These are phyloP conservation scores for Colletotrichum falcatum DNA, from an alignment of 2,329 filamentous ascomycete genomes.

Conservation along the genomic window DNA sequence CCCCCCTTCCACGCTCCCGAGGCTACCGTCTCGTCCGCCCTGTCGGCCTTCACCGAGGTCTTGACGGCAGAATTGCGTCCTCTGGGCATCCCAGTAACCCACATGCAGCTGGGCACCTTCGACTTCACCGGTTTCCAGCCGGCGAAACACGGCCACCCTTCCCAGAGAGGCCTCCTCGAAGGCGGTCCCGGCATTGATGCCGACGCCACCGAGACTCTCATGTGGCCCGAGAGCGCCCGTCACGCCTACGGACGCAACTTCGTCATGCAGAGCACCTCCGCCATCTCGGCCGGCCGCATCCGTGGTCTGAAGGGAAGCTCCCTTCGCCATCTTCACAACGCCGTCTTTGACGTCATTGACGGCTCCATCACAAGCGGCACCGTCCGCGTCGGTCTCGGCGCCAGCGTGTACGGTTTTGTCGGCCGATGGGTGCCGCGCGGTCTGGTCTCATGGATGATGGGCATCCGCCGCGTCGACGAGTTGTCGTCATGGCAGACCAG, in stretches of 20 bases:
- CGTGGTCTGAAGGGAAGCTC: slow-evolving; percentile 76
- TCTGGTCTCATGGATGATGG: slow-evolving; percentile 95
- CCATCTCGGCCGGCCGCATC: slow-evolving; percentile 67
- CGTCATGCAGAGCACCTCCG: slow-evolving; percentile 65
- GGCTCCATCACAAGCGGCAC: slow-evolving; percentile 70
- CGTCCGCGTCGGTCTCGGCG: slow-evolving; percentile 86
- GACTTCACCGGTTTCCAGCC: slow-evolving; percentile 79
- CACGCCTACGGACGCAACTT: slow-evolving; percentile 74
- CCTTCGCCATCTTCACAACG: slow-evolving; percentile 83
- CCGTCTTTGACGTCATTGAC: slow-evolving; percentile 90
- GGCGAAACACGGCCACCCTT: slow-evolving; percentile 53
- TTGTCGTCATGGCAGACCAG: slow-evolving; percentile 65
- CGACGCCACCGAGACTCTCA: slow-evolving; percentile 66
- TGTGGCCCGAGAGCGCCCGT: slow-evolving; percentile 73
- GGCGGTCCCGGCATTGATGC: slow-evolving; percentile 54
- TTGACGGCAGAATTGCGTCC: slow-evolving; percentile 83
- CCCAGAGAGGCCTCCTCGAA: slow-evolving; percentile 54
- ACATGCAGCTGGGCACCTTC: slow-evolving; percentile 92
- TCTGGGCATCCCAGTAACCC: slow-evolving; percentile 81
- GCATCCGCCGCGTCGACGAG: slow-evolving; percentile 73
- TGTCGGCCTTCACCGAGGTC: slow-evolving; percentile 87
- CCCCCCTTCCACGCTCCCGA: slow-evolving; percentile 88
- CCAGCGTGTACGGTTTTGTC: slow-evolving; percentile 85
- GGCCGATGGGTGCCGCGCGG: slow-evolving; percentile 82
- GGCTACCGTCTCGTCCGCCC: slow-evolving; percentile 84